These are phyloP conservation scores for Hypoxylon sp. DNA, from an alignment of 2,329 filamentous ascomycete species.

Conservation along the genomic window DNA sequence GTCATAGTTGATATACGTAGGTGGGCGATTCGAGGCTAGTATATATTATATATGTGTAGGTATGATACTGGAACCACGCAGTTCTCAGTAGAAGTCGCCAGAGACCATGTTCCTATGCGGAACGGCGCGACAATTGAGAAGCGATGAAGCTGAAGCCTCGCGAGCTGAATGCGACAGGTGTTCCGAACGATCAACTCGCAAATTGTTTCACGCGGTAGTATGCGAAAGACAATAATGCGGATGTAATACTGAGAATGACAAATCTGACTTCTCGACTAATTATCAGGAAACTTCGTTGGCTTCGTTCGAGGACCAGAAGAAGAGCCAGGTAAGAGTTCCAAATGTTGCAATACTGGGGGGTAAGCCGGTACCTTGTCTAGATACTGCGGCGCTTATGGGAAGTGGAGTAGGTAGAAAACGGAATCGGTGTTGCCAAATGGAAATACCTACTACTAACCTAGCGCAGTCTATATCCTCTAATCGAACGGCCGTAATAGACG, in stretches of 20 bases:
- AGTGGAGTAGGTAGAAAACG: conserved; percentile 46
- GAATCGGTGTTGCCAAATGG: conserved; percentile 46
- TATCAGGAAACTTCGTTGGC: conserved; percentile 35
- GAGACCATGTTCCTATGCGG: conserved; percentile 44
- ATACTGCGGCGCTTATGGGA: conserved; percentile 47
- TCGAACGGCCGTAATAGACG: too few species aligned
- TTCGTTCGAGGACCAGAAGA: conserved; percentile 39
- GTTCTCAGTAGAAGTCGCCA: conserved; percentile 42
- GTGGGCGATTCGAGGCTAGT: conserved; percentile 46
- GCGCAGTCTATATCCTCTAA: conserved; percentile 21
- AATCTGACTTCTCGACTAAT: conserved; percentile 35
- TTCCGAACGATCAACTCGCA: conserved; percentile 20
- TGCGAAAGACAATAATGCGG: conserved; percentile 18
- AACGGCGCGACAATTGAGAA: conserved; percentile 32
- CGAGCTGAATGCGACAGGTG: conserved; percentile 25
- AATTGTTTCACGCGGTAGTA: conserved; percentile 28
- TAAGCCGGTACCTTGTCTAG: conserved; percentile 34
- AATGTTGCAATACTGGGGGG: conserved; percentile 32
- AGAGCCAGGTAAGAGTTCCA: conserved; percentile 31
- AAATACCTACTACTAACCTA: conserved; percentile 49
- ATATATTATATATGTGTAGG: conserved; percentile 51
- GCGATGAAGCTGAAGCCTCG: conserved; percentile 35
- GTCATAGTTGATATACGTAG: conserved; percentile 55
- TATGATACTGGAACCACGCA: conserved; percentile 37
- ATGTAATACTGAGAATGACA: conserved; percentile 28